Percentiles rank a stretch among this genome's conserved stretches.
phyloP scores from a whole-genome alignment of 2,329 filamentous ascomycete species.

The Graphium sp. region DNA sequence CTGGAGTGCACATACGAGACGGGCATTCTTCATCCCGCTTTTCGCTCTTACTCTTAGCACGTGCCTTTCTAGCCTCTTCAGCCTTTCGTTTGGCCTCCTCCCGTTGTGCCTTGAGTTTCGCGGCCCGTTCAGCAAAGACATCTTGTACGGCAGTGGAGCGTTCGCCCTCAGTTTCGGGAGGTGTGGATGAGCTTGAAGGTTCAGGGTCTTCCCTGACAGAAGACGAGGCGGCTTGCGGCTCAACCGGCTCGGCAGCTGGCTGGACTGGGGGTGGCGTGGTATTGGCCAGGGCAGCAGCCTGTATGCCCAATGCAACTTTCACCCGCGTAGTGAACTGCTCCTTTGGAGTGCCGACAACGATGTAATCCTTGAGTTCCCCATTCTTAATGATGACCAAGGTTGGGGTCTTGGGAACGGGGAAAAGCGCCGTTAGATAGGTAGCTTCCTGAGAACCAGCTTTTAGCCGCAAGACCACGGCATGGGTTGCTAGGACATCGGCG shows the following conservation, averaged over 20 bases:
- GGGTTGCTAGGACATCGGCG: constrained; percentile 34
- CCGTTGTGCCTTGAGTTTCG: constrained; percentile 22
- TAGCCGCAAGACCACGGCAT: constrained; percentile 55
- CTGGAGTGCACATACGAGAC: no score
- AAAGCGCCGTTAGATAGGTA: constrained; percentile 66
- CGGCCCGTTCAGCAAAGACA: constrained; percentile 32
- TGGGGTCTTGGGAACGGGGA: constrained; percentile 62
- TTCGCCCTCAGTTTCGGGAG: background rate
- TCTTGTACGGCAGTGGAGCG: constrained; percentile 9
- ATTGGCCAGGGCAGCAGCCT: constrained; percentile 7
- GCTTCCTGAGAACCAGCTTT: constrained; percentile 63
- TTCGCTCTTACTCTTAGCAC: no score
- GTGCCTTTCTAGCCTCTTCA: constrained; percentile 15
- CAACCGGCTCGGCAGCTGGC: background rate
- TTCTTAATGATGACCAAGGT: constrained; percentile 67
- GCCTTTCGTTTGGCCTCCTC: constrained; percentile 27
- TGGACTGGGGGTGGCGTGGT: constrained; percentile 6
- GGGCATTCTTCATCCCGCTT: no score
- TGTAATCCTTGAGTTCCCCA: constrained; percentile 61
- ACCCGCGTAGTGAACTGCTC: constrained; percentile 44
- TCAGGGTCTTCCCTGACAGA: background rate
- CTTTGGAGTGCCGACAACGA: constrained; percentile 45
- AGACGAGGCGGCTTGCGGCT: background rate
- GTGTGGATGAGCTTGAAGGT: background rate
- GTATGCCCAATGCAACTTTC: constrained; percentile 14